These are phyloP conservation scores for Moricandia arvensis DNA, from an alignment of 345 rosid species.

Conservation along the genomic window DNA sequence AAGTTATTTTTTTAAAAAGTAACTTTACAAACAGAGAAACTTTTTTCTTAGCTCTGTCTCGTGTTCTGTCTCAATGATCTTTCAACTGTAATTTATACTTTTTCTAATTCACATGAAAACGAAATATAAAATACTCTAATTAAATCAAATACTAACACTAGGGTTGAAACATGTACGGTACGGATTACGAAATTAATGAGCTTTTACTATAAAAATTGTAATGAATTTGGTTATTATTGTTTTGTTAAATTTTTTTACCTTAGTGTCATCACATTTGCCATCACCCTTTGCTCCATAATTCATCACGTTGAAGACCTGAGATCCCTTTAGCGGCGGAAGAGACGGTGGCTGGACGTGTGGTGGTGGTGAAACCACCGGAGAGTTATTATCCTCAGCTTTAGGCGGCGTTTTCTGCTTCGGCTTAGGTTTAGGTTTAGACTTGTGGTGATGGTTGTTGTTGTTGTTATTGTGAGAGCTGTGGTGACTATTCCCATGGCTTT, in stretches of 20 bases:
- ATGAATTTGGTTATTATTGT: not conserved
- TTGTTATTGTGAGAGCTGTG: conserved; percentile 26
- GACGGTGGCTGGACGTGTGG: conserved; percentile 42
- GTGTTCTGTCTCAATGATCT: conserved; percentile 20
- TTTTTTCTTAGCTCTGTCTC: conserved; percentile 24
- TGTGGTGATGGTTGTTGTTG: conserved; percentile 29
- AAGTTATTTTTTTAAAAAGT: no score
- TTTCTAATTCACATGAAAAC: conserved; percentile 16
- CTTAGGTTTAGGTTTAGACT: conserved; percentile 48
- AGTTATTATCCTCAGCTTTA: not conserved
- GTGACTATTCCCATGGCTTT: conserved; percentile 40
- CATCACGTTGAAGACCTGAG: conserved; percentile 57
- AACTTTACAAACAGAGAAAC: conserved; percentile 19
- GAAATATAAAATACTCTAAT: conserved; percentile 21
- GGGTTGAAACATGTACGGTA: not conserved
- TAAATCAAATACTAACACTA: conserved; percentile 18
- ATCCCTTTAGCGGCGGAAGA: conserved; percentile 41
- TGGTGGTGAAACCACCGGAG: conserved; percentile 38
- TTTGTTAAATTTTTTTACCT: conserved; percentile 42
- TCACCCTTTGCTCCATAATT: conserved; percentile 91
- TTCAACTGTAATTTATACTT: conserved; percentile 18
- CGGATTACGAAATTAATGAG: conserved; percentile 13
- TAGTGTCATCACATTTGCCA: conserved; percentile 82
- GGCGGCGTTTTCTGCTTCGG: conserved; percentile 37
- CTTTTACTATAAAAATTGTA: not conserved